Base-by-base conservation (phyloP, 768 basidiomycete genomes). In the Jaapia argillacea region DNA sequence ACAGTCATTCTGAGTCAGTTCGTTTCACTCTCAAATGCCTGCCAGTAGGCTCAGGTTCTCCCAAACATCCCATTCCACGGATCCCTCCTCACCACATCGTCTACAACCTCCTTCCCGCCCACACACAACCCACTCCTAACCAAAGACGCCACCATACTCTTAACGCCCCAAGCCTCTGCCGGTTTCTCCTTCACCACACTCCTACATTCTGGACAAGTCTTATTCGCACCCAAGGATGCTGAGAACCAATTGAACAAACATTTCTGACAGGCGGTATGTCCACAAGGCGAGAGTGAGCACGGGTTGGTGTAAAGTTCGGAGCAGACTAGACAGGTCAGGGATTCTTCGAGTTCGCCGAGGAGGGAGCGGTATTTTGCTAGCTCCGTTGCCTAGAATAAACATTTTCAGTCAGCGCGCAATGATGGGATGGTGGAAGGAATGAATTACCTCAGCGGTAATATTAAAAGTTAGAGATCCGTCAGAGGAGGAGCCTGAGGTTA, bases 161-260 rank as follows among this genome's bases (percentile, higher is more conserved):
- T 73, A 57, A 73, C 56, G n/a, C 59, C 58, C 68, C 70, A 75
- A 3, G 67, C 60, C 48, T 68, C 69, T 10, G 70, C 57, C 24
- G 75, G 79, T 4, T 67, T 64, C 16, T 68, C 66, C 33, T 56
- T 61, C 20, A 71, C 58, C 33, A 66, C 52, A 5, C 66, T 60
- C 26, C 71, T 64, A 46, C 73, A 74, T 39, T 66, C 70, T 12
- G 66, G 71, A 46, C 59, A 68, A 5, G 61, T 67, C 61, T 61
- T 74, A 3, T 20, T n/a, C 6, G 26, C 40, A 23, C 5, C 42
- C 36, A 12, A 12, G 41, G 54, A 61, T 2, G 56, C 40, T 4
- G 72, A 78, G 58, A 89, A 90, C 86, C 86, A 90, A 26, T 71
- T 69, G n/a, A 88, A 69, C 6, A 90, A 75, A 53, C 85, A 87